Conservation (phyloP, 495 filamentous ascomycete genomes). For the Hyphodiscus hymeniophilus region DNA sequence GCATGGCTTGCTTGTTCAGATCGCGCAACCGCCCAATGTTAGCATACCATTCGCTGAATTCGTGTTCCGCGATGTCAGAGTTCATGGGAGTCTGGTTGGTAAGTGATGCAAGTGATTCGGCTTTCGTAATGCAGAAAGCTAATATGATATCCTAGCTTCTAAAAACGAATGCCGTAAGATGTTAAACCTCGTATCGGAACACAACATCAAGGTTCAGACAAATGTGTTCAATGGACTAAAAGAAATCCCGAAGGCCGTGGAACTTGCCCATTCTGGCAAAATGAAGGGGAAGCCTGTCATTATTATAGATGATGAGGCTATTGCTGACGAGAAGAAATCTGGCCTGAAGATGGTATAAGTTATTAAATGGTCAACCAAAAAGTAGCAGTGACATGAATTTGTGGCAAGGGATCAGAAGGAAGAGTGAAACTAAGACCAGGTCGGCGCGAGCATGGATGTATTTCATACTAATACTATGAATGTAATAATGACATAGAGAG, state of each 20-base stretch:
- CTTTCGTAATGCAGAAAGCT: not conserved
- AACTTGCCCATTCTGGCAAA: slow-evolving; percentile 40
- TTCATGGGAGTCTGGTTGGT: slow-evolving; percentile 35
- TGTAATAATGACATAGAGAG: too few species aligned
- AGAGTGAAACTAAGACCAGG: too few species aligned
- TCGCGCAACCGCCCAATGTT: slow-evolving; percentile 41
- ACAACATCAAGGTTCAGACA: slow-evolving; percentile 40
- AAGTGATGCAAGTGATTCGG: not conserved
- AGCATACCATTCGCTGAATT: slow-evolving; percentile 43
- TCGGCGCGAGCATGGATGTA: too few species aligned
- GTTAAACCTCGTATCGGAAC: slow-evolving; percentile 41
- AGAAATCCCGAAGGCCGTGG: slow-evolving; percentile 39
- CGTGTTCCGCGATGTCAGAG: slow-evolving; percentile 44
- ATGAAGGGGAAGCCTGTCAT: slow-evolving; percentile 47
- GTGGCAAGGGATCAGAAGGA: too few species aligned
- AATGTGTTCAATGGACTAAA: slow-evolving; percentile 45
- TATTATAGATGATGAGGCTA: slow-evolving; percentile 32
- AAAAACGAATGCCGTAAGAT: slow-evolving; percentile 39
- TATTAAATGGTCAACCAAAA: not conserved
- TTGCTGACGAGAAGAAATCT: slow-evolving; percentile 9
- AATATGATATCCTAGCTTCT: slow-evolving; percentile 28
- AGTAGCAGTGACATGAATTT: too few species aligned
- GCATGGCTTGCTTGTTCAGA: slow-evolving; percentile 45
- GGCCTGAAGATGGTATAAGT: not conserved
- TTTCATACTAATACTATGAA: too few species aligned